A percentile compares a stretch with the other conserved stretches of the same genome.
Conservation (phyloP, 768 basidiomycete genomes). For the Pleurotus citrinopileatus region DNA sequence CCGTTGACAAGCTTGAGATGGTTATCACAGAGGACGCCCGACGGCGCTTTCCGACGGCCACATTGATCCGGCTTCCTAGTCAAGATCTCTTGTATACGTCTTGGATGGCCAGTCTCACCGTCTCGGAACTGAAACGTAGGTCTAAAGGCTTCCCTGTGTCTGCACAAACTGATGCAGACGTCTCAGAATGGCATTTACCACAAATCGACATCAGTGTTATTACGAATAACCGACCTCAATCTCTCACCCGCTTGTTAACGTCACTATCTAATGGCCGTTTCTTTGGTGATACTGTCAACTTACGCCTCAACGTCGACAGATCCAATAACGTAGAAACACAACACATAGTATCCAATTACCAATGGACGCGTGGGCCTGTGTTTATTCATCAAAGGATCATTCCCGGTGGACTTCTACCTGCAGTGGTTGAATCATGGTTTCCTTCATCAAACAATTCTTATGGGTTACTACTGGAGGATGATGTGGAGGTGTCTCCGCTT, state of each 20-base stretch:
- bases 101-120: slow-evolving; percentile 62
- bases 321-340: slow-evolving; percentile 64
- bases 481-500: slow-evolving; percentile 79
- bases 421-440: slow-evolving; percentile 90
- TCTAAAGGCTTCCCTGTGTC: slow-evolving; percentile 14
- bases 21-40: slow-evolving; percentile 15
- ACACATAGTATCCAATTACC: slow-evolving; percentile 41
- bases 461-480: slow-evolving; percentile 81
- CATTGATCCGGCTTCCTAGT: slow-evolving; percentile 42
- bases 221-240: slow-evolving; percentile 72
- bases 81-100: slow-evolving; percentile 47
- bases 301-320: slow-evolving; percentile 77
- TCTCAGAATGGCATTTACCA: slow-evolving; percentile 72
- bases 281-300: slow-evolving; percentile 63
- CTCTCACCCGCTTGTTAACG: slow-evolving; percentile 61
- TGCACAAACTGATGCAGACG: slow-evolving; percentile 15
- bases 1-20: slow-evolving; percentile 9
- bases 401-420: slow-evolving; percentile 77
- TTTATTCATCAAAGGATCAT: slow-evolving; percentile 70
- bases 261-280: slow-evolving; percentile 60
- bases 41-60: slow-evolving; percentile 20
- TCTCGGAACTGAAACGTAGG: slow-evolving; percentile 65
- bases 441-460: slow-evolving; percentile 71
- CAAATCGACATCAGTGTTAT: slow-evolving; percentile 70
- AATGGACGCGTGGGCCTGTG: slow-evolving; percentile 60